phyloP scores from a whole-genome alignment of 148 eudicot species.

The Rhododendron molle region DNA sequence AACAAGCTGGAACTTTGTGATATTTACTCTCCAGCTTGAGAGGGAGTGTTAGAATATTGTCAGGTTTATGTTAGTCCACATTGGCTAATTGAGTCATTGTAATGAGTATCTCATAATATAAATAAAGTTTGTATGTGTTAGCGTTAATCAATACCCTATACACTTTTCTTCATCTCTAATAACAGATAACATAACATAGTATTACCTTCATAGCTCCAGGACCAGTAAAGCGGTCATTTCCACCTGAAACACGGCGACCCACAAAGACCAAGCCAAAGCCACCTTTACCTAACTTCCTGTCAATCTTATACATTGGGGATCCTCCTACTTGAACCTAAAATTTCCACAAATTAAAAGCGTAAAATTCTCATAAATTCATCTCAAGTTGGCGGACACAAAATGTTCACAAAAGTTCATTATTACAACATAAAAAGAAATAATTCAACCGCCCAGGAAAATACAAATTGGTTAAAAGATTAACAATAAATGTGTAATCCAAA shows the following conservation, averaged over 20 bases:
- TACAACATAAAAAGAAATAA: background rate
- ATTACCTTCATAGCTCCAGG: constrained; percentile 75
- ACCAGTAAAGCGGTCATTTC: constrained; percentile 57
- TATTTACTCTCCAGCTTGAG: too few relatives aligned
- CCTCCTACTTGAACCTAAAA: constrained; percentile 81
- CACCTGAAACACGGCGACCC: constrained; percentile 70
- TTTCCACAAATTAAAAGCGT: constrained; percentile 1
- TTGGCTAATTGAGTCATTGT: too few relatives aligned
- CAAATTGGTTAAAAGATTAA: background rate
- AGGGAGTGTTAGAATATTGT: too few relatives aligned
- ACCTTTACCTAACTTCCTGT: constrained; percentile 84
- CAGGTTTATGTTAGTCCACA: too few relatives aligned
- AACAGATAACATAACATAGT: background rate
- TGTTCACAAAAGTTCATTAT: background rate
- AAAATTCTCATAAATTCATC: background rate
- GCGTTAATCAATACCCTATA: too few relatives aligned
- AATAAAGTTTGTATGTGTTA: too few relatives aligned
- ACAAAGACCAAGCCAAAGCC: constrained; percentile 93
- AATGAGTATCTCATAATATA: too few relatives aligned
- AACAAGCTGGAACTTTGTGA: too few relatives aligned
- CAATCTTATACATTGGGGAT: constrained; percentile 73
- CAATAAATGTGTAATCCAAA: background rate
- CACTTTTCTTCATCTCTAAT: too few relatives aligned
- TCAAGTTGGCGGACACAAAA: background rate
- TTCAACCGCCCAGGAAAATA: background rate